These are phyloP conservation scores for Neurospora hispaniola DNA, from an alignment of 495 filamentous ascomycete species.

Conservation along the genomic window DNA sequence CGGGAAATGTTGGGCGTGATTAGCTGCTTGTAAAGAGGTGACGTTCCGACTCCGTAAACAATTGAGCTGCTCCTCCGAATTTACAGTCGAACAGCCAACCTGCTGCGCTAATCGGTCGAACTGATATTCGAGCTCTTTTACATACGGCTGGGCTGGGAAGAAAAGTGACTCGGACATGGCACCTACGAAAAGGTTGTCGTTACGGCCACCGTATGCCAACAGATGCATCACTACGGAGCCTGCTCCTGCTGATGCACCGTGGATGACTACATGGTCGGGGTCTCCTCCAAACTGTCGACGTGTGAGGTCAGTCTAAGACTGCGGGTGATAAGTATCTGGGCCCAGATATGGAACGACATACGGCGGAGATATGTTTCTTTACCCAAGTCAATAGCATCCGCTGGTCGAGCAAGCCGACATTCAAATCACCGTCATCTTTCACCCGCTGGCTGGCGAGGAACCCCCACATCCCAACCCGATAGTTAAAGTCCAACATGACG, in stretches of 20 bases:
- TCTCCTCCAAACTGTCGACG: slow-evolving; percentile 56
- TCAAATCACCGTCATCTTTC: slow-evolving; percentile 42
- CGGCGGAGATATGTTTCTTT: slow-evolving; percentile 48
- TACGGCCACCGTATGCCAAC: slow-evolving; percentile 41
- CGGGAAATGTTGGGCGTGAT: slow-evolving; percentile 34
- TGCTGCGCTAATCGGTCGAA: slow-evolving; percentile 22
- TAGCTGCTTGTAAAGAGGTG: slow-evolving; percentile 41
- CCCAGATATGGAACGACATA: slow-evolving; percentile 13
- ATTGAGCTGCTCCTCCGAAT: slow-evolving; percentile 17
- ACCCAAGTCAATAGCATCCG: slow-evolving; percentile 59
- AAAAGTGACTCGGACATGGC: slow-evolving; percentile 33
- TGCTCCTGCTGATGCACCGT: slow-evolving; percentile 63
- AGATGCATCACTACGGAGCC: slow-evolving; percentile 57
- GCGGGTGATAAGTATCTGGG: background rate
- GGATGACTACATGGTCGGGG: slow-evolving; percentile 57
- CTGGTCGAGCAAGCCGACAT: slow-evolving; percentile 66
- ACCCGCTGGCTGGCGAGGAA: slow-evolving; percentile 58
- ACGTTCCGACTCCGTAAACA: slow-evolving; percentile 44
- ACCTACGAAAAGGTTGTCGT: slow-evolving; percentile 30
- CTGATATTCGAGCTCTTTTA: slow-evolving; percentile 34
- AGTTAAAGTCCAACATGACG: slow-evolving; percentile 65
- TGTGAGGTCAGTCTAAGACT: background rate
- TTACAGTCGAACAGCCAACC: slow-evolving; percentile 16
- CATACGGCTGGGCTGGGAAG: slow-evolving; percentile 31
- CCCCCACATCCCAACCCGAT: slow-evolving; percentile 62